Percentiles rank a stretch among this genome's conserved stretches.
Evolutionary conservation across 2,329 filamentous ascomycete species (phyloP).

Genomic region (Neoarthrinium moseri): DNA sequence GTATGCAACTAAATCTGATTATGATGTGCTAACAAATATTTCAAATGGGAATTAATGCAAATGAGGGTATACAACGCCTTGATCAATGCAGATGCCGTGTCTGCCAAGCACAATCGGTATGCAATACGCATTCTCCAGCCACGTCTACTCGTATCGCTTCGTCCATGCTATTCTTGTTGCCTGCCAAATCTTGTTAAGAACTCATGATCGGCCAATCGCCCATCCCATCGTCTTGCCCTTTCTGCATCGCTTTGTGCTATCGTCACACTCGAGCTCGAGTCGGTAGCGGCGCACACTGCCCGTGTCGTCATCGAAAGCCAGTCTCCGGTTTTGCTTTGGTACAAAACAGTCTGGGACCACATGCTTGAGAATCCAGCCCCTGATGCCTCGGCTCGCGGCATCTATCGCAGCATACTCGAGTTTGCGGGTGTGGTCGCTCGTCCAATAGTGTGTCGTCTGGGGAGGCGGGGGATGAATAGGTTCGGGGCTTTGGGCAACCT

Average conservation of each 20-base stretch:
- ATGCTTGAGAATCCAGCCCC: slow-evolving; percentile 57
- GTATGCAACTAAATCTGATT: no score
- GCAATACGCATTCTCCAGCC: background rate
- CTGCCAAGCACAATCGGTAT: background rate
- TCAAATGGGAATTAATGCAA: no score
- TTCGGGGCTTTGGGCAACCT: slow-evolving; percentile 15
- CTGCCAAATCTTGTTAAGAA: no score
- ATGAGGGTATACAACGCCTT: slow-evolving; percentile 30
- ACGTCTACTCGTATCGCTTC: background rate
- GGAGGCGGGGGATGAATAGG: slow-evolving; percentile 44
- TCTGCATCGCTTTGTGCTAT: slow-evolving; percentile 20
- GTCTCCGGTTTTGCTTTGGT: slow-evolving; percentile 44
- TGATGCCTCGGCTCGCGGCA: slow-evolving; percentile 57
- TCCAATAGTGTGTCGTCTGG: slow-evolving; percentile 66
- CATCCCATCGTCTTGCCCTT: slow-evolving; percentile 25
- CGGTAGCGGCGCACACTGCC: slow-evolving; percentile 64
- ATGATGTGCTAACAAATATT: no score
- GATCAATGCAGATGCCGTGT: slow-evolving; percentile 22
- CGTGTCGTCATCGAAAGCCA: slow-evolving; percentile 60
- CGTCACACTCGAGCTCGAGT: slow-evolving; percentile 53
- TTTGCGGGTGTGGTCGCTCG: slow-evolving; percentile 59
- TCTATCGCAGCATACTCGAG: slow-evolving; percentile 68
- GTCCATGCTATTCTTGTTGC: no score
- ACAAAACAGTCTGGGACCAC: slow-evolving; percentile 62
- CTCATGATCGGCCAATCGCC: slow-evolving; percentile 21